These are phyloP conservation scores for Flaveria linearis DNA, from an alignment of 129 eudicot species.

Conservation along the genomic window DNA sequence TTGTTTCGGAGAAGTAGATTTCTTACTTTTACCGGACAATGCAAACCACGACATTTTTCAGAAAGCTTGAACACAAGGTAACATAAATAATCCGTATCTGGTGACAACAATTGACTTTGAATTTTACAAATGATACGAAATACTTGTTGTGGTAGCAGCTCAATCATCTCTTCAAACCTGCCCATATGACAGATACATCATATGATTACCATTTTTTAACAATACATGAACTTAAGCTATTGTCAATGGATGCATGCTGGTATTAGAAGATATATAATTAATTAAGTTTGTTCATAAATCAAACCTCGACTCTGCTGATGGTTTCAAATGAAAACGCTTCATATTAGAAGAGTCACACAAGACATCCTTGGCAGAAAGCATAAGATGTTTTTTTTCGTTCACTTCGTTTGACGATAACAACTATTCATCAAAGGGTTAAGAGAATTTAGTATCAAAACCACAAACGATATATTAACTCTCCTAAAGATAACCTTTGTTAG, in stretches of 20 bases:
- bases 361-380: not conserved
- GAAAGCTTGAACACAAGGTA: constrained; percentile 26
- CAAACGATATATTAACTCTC: no score
- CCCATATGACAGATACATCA: not conserved
- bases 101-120: constrained; percentile 2
- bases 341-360: not conserved
- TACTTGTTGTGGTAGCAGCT: constrained; percentile 19
- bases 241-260: not conserved
- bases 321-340: not conserved
- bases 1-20: not conserved
- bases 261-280: not conserved
- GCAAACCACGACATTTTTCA: constrained; percentile 8
- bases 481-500: no score
- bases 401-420: not conserved
- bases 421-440: not conserved
- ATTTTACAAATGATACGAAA: constrained; percentile 16
- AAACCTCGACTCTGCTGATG: not conserved
- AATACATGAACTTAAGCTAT: not conserved
- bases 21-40: constrained; percentile 16
- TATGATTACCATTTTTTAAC: not conserved
- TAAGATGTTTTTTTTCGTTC: not conserved
- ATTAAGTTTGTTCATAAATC: not conserved
- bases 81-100: not conserved
- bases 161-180: constrained; percentile 17
- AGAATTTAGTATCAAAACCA: no score